Base-by-base conservation (phyloP, 2,329 filamentous ascomycete species). In the Nigrograna mackinnonii region DNA sequence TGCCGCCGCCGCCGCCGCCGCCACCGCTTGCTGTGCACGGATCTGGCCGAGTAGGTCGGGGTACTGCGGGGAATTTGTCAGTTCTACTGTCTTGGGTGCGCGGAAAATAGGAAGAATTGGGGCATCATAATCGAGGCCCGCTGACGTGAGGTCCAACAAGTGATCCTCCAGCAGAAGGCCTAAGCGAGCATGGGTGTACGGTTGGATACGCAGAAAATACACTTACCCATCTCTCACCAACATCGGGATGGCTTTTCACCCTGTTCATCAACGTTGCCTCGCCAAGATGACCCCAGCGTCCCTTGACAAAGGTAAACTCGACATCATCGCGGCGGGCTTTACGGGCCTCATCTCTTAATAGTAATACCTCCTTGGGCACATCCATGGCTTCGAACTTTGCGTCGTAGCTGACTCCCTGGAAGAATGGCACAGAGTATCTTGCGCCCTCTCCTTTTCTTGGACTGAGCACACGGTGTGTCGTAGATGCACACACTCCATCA, bases 241-340 rank as follows among this genome's bases (percentile, higher is more conserved):
- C 90, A 66, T 95, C 90, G 3, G 86, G 87, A 71, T 95, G 90
- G 53, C 86, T 91, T 78, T 91, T 94, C 55, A 95, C 79, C 12
- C 90, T 74, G 69, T 95, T 95, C 71, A 88, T 79, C 63, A 95
- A 71, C 44, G 89, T 95, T 9, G 89, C 90, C 74, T 95, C 89
- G 4, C 90, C 89, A 6, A 95, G 70, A 52, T 79, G 83, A 13
- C 83, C 80, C 61, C 77, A 80, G 42, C 82, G 76, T 13, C 87
- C 87, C 34, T 68, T 83, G 18, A 84, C 79, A 60, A 95, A 95
- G 2, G 89, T 94, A 64, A 94, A 95, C 72, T 95, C 90, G 34
- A 92, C 88, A 59, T 91, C 88, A 20, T 76, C 72, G 1, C 80
- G 83, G 22, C 81, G 80, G 45, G 72, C 69, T 49, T 79, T 72